These are phyloP conservation scores for Colletotrichum orbiculare DNA, from an alignment of 2,329 filamentous ascomycete genomes.

Conservation along the genomic window DNA sequence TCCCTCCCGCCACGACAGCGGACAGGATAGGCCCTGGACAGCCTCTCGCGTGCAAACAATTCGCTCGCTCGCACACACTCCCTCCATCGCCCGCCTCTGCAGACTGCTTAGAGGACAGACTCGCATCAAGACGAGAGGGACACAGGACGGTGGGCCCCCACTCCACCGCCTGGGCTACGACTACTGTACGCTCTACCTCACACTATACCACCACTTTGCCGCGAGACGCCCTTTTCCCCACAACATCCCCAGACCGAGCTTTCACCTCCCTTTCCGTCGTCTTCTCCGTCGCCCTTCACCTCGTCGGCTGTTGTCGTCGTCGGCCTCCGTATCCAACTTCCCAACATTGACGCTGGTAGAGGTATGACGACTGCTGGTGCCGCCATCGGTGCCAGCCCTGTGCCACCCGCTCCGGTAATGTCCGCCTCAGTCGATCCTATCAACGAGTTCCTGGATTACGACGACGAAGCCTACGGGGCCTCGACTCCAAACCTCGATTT, in stretches of 20 bases:
- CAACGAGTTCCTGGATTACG: slow-evolving; percentile 51
- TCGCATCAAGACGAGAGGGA: slow-evolving; percentile 31
- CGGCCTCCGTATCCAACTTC: slow-evolving; percentile 24
- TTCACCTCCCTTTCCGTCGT: slow-evolving; percentile 36
- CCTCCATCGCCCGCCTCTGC: background rate
- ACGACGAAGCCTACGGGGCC: slow-evolving; percentile 50
- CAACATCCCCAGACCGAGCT: slow-evolving; percentile 38
- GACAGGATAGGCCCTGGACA: too few relatives aligned
- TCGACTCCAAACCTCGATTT: slow-evolving; percentile 46
- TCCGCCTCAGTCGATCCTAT: slow-evolving; percentile 41
- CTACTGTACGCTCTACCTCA: too few relatives aligned
- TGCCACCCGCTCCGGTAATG: slow-evolving; percentile 52
- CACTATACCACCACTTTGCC: slow-evolving; percentile 27
- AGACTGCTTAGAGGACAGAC: slow-evolving; percentile 11
- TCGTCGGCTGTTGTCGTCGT: slow-evolving; percentile 25
- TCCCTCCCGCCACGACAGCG: background rate
- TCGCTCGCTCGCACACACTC: slow-evolving; percentile 1
- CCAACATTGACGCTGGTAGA: slow-evolving; percentile 30
- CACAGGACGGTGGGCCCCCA: slow-evolving; percentile 35
- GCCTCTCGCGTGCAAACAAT: too few relatives aligned
- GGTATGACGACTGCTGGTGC: slow-evolving; percentile 40
- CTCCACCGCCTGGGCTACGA: slow-evolving; percentile 35
- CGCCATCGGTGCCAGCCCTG: slow-evolving; percentile 47
- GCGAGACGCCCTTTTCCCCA: slow-evolving; percentile 37
- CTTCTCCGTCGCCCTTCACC: slow-evolving; percentile 25